phyloP scores from a whole-genome alignment of 352 stramenopile genomes.

The Thalassiosira gravida region DNA sequence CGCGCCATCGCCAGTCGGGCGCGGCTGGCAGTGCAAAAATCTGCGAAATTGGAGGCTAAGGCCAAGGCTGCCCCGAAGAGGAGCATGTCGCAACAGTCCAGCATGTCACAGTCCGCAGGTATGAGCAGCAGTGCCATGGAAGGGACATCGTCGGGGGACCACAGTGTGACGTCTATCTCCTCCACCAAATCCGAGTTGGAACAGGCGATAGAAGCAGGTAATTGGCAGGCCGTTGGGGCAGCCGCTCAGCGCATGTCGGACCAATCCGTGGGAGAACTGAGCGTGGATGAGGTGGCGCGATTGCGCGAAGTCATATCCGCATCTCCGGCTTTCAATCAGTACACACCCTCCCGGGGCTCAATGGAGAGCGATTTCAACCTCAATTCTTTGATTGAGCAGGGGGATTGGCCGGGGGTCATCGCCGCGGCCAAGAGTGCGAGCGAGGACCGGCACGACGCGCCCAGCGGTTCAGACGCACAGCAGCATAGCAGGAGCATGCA shows the following conservation, averaged over 20 bases:
- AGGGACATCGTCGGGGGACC: neutral
- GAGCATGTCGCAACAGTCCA: neutral
- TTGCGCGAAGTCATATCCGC: conserved; percentile 58
- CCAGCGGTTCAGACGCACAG: conserved; percentile 11
- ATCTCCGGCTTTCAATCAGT: neutral
- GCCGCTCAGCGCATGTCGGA: conserved; percentile 3
- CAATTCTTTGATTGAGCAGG: conserved; percentile 70
- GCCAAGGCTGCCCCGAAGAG: conserved; percentile 21
- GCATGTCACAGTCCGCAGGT: neutral
- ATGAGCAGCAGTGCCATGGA: neutral
- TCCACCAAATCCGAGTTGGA: conserved; percentile 24
- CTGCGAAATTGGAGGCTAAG: conserved; percentile 53
- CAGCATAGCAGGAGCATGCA: too few species aligned
- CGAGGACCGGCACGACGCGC: conserved; percentile 37
- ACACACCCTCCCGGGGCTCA: conserved; percentile 1
- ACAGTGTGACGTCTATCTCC: neutral
- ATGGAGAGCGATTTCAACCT: conserved; percentile 44
- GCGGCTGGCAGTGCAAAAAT: conserved; percentile 70
- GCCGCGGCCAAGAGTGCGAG: conserved; percentile 55
- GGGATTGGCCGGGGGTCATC: conserved; percentile 80
- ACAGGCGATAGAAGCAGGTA: neutral
- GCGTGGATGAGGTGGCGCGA: conserved; percentile 73
- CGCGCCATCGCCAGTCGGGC: conserved; percentile 69
- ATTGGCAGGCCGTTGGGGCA: too few species aligned
- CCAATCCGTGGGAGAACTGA: conserved; percentile 59